Conservation (phyloP, 805 yeast genomes). For the Candida michaelii region DNA sequence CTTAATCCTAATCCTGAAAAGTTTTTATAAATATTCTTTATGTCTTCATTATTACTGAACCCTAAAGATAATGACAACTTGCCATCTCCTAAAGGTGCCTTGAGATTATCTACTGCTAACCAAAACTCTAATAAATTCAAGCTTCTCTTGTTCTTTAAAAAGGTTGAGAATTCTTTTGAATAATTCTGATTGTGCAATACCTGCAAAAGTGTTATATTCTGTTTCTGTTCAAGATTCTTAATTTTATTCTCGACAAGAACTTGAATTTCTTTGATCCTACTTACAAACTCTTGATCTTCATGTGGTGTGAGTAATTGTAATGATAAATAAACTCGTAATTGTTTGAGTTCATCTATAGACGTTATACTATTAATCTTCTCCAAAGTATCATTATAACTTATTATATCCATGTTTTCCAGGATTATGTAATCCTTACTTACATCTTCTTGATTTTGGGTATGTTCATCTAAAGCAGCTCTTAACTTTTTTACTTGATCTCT, state of each 20-base stretch:
- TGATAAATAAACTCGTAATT: constrained; percentile 46
- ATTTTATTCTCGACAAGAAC: constrained; percentile 12
- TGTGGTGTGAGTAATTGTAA: constrained; percentile 43
- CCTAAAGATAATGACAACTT: constrained; percentile 39
- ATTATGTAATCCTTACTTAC: constrained; percentile 15
- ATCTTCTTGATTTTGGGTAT: constrained; percentile 33
- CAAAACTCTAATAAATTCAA: constrained; percentile 54
- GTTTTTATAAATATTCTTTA: constrained; percentile 37
- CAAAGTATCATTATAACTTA: constrained; percentile 17
- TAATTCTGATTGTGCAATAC: constrained; percentile 50
- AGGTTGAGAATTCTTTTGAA: constrained; percentile 27
- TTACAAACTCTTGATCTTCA: constrained; percentile 3
- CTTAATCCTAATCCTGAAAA: constrained; percentile 17
- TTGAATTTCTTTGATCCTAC: constrained; percentile 14
- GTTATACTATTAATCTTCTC: constrained; percentile 13
- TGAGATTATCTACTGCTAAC: constrained; percentile 63
- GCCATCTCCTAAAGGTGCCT: constrained; percentile 64
- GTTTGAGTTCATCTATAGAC: constrained; percentile 45
- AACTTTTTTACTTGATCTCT: constrained; percentile 71
- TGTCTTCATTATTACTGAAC: constrained; percentile 52
- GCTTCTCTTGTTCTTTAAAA: constrained; percentile 17
- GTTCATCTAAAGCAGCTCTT: constrained; percentile 67
- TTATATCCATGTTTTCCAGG: constrained; percentile 16
- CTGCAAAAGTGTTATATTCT: constrained; percentile 32
- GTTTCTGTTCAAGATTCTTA: constrained; percentile 17